These are phyloP conservation scores for Phytophthora idaei DNA, from an alignment of 352 stramenopile genomes.

Conservation along the genomic window DNA sequence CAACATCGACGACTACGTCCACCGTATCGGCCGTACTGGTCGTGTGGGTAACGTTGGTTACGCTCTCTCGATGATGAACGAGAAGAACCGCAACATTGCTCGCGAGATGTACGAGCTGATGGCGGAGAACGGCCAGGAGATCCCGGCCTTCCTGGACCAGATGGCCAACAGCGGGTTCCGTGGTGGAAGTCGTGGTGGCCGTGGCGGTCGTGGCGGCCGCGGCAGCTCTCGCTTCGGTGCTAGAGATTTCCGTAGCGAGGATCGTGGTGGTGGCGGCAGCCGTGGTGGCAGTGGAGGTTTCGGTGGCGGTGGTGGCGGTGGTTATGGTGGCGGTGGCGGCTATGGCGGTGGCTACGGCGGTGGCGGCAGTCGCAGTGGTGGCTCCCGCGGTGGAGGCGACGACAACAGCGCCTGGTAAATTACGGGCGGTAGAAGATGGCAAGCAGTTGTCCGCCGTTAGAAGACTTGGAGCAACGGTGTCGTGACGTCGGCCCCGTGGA, in stretches of 20 bases:
- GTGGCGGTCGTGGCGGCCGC: constrained; percentile 59
- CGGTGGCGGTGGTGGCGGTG: constrained; percentile 28
- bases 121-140: constrained; percentile 95
- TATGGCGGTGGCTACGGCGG: constrained; percentile 36
- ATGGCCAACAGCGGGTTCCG: constrained; percentile 89
- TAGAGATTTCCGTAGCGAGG: constrained; percentile 86
- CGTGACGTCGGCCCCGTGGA: constrained; percentile 35
- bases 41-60: constrained; percentile 98
- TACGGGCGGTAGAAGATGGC: constrained; percentile 39
- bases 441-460: constrained; percentile 48
- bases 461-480: constrained; percentile 48
- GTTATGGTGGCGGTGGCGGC: constrained; percentile 33
- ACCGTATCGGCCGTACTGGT: constrained; percentile 99
- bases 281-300: constrained; percentile 28
- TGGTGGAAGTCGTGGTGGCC: constrained; percentile 61
- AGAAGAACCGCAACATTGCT: constrained; percentile 98
- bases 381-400: constrained; percentile 50
- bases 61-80: constrained; percentile 98
- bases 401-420: constrained; percentile 92
- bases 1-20: constrained; percentile 99
- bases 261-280: constrained; percentile 53
- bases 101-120: constrained; percentile 97
- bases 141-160: constrained; percentile 94
- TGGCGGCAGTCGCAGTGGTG: constrained; percentile 38
- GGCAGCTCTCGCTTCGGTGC: constrained; percentile 84